Conservation (phyloP, 2,329 filamentous ascomycete genomes). For the Trichoderma gracile region DNA sequence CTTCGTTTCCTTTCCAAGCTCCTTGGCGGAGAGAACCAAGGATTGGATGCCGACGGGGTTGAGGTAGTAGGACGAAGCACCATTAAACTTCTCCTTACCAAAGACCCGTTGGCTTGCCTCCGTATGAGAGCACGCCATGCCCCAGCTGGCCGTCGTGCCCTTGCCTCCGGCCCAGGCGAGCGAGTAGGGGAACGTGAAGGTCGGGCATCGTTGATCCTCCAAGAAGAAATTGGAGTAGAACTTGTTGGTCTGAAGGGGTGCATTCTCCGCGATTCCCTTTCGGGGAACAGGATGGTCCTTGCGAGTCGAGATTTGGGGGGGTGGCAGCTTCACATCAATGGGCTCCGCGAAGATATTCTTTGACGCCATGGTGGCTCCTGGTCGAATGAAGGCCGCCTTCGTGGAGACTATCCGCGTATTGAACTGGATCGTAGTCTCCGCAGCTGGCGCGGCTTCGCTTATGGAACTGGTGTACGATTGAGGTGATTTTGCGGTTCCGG, state of each 20-base stretch:
- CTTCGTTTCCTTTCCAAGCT: slow-evolving; percentile 63
- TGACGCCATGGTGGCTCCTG: slow-evolving; percentile 33
- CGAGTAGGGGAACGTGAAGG: slow-evolving; percentile 76
- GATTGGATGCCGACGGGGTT: slow-evolving; percentile 83
- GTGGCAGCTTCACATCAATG: slow-evolving; percentile 55
- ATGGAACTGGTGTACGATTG: neutral
- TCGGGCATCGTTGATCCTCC: slow-evolving; percentile 65
- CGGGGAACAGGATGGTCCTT: slow-evolving; percentile 61
- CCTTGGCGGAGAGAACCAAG: slow-evolving; percentile 74
- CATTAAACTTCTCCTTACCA: slow-evolving; percentile 57
- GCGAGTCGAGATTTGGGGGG: slow-evolving; percentile 48
- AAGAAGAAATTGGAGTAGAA: slow-evolving; percentile 83
- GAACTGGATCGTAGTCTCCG: neutral
- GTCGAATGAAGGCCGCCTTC: neutral
- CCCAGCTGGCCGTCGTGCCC: slow-evolving; percentile 67
- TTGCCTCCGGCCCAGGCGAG: slow-evolving; percentile 66
- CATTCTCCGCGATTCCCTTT: slow-evolving; percentile 48
- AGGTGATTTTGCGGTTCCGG: neutral
- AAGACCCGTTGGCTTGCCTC: slow-evolving; percentile 67
- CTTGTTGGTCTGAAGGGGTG: slow-evolving; percentile 71
- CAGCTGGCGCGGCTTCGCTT: neutral
- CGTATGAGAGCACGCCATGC: slow-evolving; percentile 74
- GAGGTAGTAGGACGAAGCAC: slow-evolving; percentile 70
- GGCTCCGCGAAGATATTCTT: slow-evolving; percentile 58
- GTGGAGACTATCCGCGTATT: neutral